Evolutionary conservation across 495 filamentous ascomycete genomes (phyloP).

Genomic region (Aspergillus indologenus): DNA sequence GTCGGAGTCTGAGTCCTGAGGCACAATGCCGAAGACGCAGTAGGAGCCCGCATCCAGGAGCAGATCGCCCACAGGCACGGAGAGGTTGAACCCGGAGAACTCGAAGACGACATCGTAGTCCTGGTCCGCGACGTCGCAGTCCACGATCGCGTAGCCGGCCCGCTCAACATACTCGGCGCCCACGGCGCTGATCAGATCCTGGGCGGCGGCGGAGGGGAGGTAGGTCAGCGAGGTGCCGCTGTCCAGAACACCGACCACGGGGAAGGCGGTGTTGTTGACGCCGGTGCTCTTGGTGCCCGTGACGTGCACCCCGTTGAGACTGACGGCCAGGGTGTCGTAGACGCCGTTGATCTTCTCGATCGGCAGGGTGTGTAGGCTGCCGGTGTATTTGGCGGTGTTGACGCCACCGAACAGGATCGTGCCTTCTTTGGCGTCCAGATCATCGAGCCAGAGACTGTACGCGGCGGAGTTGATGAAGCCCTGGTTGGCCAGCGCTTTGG

Average conservation of each 20-base stretch:
- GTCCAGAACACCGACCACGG: slow-evolving; percentile 72
- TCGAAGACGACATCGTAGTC: slow-evolving; percentile 63
- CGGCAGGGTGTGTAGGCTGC: slow-evolving; percentile 70
- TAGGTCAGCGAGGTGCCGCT: slow-evolving; percentile 91
- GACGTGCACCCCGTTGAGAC: slow-evolving; percentile 59
- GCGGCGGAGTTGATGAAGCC: slow-evolving; percentile 74
- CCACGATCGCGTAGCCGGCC: slow-evolving; percentile 58
- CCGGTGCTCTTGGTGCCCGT: slow-evolving; percentile 41
- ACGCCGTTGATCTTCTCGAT: slow-evolving; percentile 57
- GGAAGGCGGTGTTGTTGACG: slow-evolving; percentile 51
- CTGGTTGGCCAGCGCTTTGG: slow-evolving; percentile 65
- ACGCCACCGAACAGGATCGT: slow-evolving; percentile 91
- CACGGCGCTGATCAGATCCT: slow-evolving; percentile 61
- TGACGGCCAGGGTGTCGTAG: slow-evolving; percentile 78
- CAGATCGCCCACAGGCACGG: slow-evolving; percentile 72
- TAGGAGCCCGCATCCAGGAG: slow-evolving; percentile 62
- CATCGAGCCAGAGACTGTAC: slow-evolving; percentile 64
- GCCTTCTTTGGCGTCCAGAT: slow-evolving; percentile 64
- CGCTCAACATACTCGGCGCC: slow-evolving; percentile 58
- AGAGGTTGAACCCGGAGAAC: slow-evolving; percentile 64
- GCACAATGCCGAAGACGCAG: slow-evolving; percentile 75
- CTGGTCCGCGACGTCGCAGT: slow-evolving; percentile 64
- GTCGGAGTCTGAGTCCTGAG: slow-evolving; percentile 48
- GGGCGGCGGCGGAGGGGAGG: slow-evolving; percentile 67
- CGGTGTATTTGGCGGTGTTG: slow-evolving; percentile 74